Evolutionary conservation across 2,329 filamentous ascomycete genomes (phyloP), one percentile per base, ranked within the genome.

Genomic region (Alternaria incomplexa): DNA sequence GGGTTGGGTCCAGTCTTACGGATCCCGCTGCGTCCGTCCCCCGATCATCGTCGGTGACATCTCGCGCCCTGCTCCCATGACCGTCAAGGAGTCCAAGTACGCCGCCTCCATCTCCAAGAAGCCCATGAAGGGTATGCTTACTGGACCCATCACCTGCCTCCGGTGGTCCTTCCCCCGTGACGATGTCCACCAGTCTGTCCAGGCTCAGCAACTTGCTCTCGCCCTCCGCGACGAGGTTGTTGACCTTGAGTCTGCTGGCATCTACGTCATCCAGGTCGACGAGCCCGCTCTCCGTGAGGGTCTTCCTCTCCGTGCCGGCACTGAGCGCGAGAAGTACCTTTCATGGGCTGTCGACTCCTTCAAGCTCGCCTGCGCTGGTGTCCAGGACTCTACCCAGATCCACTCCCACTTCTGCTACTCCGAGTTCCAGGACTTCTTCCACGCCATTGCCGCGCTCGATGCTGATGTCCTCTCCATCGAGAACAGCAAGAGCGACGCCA

Each of bases 371-470:
- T 96, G 94, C 76, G 90, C 93, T 65, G 96, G 93, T 82, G 95
- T 99, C 66, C 85, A 93, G 85, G 93, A 99, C 84, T 92, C 91
- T 63, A 99, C 96, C 73, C 96, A 99, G 89, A 97, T 99, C 83
- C 96, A 99, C 91, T 97, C 94, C 69, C 96, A 99, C 88, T 99
- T 99, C 92, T 99, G 96, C 85, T 99, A 99, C 91, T 98, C 96
- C 56, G 96, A 99, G 89, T 99, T 99, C 93, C 96, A 99, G 87
- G 96, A 99, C 88, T 99, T 99, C 89, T 99, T 99, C 93, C 93
- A 98, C 85, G 96, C 96, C 85, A 99, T 99, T 77, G 93, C 96
- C 71, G 95, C 96, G 66, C 91, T 99, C 70, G 96, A 99, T 81
- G 95, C 96, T 68, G 96, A 99, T 84, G 96, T 99, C 69, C 90